Evolutionary conservation across 1,139 yeast genomes (phyloP).

Genomic region (Suhomyces wounanorum): DNA sequence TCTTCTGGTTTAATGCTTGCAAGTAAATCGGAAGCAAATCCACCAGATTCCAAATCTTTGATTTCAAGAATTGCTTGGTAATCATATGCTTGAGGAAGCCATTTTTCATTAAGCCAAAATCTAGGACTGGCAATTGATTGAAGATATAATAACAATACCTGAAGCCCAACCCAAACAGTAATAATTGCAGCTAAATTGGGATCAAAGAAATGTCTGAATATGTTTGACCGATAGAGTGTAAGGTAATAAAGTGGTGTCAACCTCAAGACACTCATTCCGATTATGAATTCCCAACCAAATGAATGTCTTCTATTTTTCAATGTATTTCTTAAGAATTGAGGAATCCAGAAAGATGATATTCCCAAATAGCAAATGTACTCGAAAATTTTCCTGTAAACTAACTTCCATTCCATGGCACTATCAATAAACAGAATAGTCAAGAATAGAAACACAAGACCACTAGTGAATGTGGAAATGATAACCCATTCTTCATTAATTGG

Average conservation of each 20-base stretch:
- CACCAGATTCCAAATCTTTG: constrained; percentile 60
- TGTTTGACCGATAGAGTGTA: constrained; percentile 43
- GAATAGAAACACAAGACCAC: constrained; percentile 63
- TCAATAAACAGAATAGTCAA: constrained; percentile 58
- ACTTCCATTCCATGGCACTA: constrained; percentile 67
- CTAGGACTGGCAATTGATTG: constrained; percentile 77
- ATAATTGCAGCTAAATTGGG: constrained; percentile 47
- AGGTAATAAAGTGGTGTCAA: constrained; percentile 67
- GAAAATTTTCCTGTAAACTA: constrained; percentile 51
- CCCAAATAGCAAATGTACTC: constrained; percentile 57
- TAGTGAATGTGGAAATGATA: constrained; percentile 48
- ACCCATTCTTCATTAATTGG: constrained; percentile 38
- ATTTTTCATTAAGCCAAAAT: constrained; percentile 75
- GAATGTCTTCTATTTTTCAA: constrained; percentile 69
- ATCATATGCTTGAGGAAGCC: constrained; percentile 77
- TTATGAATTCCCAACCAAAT: constrained; percentile 68
- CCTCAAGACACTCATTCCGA: constrained; percentile 66
- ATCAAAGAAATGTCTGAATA: constrained; percentile 61
- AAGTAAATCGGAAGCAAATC: constrained; percentile 44
- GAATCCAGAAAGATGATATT: constrained; percentile 82
- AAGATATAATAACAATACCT: constrained; percentile 54
- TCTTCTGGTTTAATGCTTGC: constrained; percentile 33
- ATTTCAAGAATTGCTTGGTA: constrained; percentile 69
- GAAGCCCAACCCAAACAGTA: constrained; percentile 56
- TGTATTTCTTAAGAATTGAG: constrained; percentile 82